phyloP scores from a whole-genome alignment of 2,329 filamentous ascomycete species.

The Moelleriella libera region DNA sequence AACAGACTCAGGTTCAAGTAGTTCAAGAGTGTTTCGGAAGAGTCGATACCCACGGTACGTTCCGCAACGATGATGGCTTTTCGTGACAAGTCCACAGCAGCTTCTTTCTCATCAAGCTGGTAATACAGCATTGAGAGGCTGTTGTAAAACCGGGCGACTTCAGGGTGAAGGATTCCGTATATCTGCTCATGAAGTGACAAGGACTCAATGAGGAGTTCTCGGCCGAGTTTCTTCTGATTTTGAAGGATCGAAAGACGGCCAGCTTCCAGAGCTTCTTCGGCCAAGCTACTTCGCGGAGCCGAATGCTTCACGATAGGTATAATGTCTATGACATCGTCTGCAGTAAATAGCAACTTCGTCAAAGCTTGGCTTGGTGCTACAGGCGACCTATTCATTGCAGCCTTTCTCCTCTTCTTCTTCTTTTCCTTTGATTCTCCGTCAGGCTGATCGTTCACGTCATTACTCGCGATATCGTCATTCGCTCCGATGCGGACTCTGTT shows the following conservation, averaged over 20 bases:
- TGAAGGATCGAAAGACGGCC: slow-evolving; percentile 93
- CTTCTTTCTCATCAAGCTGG: slow-evolving; percentile 93
- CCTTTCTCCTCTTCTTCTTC: slow-evolving; percentile 54
- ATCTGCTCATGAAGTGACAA: slow-evolving; percentile 96
- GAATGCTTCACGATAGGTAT: slow-evolving; percentile 95
- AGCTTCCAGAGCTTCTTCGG: slow-evolving; percentile 90
- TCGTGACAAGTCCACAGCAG: slow-evolving; percentile 84
- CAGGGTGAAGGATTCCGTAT: slow-evolving; percentile 91
- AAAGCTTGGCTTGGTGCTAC: slow-evolving; percentile 27
- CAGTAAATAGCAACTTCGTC: slow-evolving; percentile 42
- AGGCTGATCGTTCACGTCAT: slow-evolving; percentile 22
- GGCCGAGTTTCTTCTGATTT: slow-evolving; percentile 86
- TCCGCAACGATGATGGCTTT: slow-evolving; percentile 96
- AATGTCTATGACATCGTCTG: slow-evolving; percentile 81
- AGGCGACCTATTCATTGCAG: slow-evolving; percentile 38
- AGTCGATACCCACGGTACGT: slow-evolving; percentile 85
- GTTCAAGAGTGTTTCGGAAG: slow-evolving; percentile 82
- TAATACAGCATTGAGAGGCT: slow-evolving; percentile 93
- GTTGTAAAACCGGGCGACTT: slow-evolving; percentile 92
- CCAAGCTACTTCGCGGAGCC: slow-evolving; percentile 74
- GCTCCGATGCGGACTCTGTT: slow-evolving; percentile 16
- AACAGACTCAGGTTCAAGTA: slow-evolving; percentile 95
- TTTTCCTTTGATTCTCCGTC: slow-evolving; percentile 26
- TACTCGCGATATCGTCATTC: slow-evolving; percentile 15
- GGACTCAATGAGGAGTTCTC: slow-evolving; percentile 91